phyloP scores from a whole-genome alignment of 768 basidiomycete genomes.

The Suillus clintonianus region DNA sequence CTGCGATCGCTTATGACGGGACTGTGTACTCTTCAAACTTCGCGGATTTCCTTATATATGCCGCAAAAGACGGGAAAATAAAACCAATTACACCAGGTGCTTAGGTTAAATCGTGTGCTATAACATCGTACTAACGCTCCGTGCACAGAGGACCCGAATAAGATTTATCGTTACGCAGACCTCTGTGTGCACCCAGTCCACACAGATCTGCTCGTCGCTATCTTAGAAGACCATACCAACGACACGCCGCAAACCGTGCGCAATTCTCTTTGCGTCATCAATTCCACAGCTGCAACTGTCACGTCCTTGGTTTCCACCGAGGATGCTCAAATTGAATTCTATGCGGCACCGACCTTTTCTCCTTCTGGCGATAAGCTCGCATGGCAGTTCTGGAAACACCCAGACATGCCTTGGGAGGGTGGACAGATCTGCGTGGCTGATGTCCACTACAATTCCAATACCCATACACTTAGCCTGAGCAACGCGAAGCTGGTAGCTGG shows the following conservation, averaged over 20 bases:
- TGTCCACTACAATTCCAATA: constrained; percentile 27
- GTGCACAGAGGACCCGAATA: constrained; percentile 4
- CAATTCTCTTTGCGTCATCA: constrained; percentile 59
- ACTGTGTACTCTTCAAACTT: constrained; percentile 62
- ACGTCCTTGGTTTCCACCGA: constrained; percentile 48
- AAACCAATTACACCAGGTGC: constrained; percentile 62
- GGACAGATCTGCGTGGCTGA: constrained; percentile 52
- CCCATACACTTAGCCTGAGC: constrained; percentile 36
- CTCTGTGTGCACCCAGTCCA: constrained; percentile 56
- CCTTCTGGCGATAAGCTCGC: constrained; percentile 54
- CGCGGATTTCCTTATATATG: constrained; percentile 55
- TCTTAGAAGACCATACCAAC: constrained; percentile 69
- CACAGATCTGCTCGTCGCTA: constrained; percentile 51
- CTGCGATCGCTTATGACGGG: constrained; percentile 52
- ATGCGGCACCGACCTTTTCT: constrained; percentile 56
- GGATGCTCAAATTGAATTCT: constrained; percentile 51
- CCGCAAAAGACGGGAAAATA: constrained; percentile 25
- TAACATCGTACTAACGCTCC: background rate
- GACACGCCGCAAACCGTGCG: constrained; percentile 36
- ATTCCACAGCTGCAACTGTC: constrained; percentile 42
- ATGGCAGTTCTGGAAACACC: constrained; percentile 67
- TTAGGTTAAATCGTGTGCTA: too few relatives aligned
- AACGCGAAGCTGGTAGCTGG: constrained; percentile 49
- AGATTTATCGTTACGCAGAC: constrained; percentile 45
- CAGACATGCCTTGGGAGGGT: constrained; percentile 71